These are phyloP conservation scores for Coniochaeta sp. DNA, from an alignment of 2,329 filamentous ascomycete species.

Conservation along the genomic window DNA sequence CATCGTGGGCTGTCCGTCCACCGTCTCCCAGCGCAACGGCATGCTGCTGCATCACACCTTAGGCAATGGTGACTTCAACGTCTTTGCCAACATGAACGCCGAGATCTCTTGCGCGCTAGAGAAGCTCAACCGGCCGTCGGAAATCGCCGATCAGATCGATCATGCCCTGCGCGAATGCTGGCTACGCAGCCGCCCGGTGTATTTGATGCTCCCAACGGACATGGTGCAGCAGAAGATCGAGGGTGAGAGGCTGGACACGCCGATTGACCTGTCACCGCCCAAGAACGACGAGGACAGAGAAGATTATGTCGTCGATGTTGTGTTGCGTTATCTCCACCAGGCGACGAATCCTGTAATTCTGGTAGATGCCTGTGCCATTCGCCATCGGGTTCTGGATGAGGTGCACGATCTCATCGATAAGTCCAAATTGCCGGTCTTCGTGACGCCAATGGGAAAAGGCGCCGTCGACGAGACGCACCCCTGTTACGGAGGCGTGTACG, in stretches of 20 bases:
- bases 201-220: constrained; percentile 76
- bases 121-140: constrained; percentile 60
- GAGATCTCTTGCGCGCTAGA: constrained; percentile 65
- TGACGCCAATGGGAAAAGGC: constrained; percentile 87
- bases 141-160: constrained; percentile 71
- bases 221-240: constrained; percentile 72
- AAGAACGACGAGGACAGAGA: constrained; percentile 64
- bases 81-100: constrained; percentile 72
- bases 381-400: constrained; percentile 66
- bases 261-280: constrained; percentile 59
- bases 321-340: constrained; percentile 64
- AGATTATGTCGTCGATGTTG: constrained; percentile 74
- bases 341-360: constrained; percentile 73
- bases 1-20: constrained; percentile 50
- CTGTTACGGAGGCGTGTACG: constrained; percentile 81
- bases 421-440: constrained; percentile 71
- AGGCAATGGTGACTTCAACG: constrained; percentile 72
- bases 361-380: constrained; percentile 75
- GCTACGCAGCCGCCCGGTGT: constrained; percentile 69
- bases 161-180: constrained; percentile 69
- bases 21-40: constrained; percentile 37
- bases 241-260: constrained; percentile 61
- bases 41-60: constrained; percentile 61
- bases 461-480: constrained; percentile 68
- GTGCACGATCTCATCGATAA: constrained; percentile 66